These are phyloP conservation scores for Fusarium secorum DNA, from an alignment of 2,329 filamentous ascomycete genomes.

Conservation along the genomic window DNA sequence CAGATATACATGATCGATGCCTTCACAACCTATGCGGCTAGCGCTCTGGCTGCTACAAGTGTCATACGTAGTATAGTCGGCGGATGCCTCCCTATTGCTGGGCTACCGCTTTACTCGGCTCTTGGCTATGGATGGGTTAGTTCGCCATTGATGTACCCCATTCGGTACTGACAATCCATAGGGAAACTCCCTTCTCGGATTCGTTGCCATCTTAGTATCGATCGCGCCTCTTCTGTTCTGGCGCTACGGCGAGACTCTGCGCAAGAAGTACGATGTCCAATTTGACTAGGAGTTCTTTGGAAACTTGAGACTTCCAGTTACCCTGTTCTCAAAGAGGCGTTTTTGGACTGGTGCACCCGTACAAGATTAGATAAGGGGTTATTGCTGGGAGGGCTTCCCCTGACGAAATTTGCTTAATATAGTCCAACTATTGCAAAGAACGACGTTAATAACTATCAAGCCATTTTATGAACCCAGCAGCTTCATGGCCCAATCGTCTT, in stretches of 20 bases:
- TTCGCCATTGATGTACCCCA: fast-evolving
- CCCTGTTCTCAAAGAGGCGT: too few relatives aligned
- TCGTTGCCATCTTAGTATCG: not conserved
- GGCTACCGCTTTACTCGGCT: not conserved
- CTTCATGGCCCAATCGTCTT: not conserved
- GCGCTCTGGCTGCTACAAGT: constrained; percentile 10
- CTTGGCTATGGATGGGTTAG: constrained; percentile 16
- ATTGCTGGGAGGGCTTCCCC: too few relatives aligned
- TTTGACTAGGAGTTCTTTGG: too few relatives aligned
- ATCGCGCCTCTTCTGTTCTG: constrained; percentile 8
- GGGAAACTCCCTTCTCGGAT: constrained; percentile 10
- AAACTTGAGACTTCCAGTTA: too few relatives aligned
- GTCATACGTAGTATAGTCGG: constrained; percentile 12
- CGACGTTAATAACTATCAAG: too few relatives aligned
- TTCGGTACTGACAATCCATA: not conserved
- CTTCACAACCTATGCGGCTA: constrained; percentile 9
- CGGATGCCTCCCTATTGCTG: constrained; percentile 3
- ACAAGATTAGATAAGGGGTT: too few relatives aligned
- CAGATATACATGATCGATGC: constrained; percentile 21
- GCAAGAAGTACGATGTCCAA: constrained; percentile 1
- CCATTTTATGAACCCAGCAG: not conserved
- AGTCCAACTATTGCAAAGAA: too few relatives aligned
- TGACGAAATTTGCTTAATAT: too few relatives aligned
- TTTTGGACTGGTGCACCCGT: too few relatives aligned
- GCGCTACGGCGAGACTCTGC: not conserved